Conservation (phyloP, 176 grass and related monocot species). For the Aegilops bicornis region DNA sequence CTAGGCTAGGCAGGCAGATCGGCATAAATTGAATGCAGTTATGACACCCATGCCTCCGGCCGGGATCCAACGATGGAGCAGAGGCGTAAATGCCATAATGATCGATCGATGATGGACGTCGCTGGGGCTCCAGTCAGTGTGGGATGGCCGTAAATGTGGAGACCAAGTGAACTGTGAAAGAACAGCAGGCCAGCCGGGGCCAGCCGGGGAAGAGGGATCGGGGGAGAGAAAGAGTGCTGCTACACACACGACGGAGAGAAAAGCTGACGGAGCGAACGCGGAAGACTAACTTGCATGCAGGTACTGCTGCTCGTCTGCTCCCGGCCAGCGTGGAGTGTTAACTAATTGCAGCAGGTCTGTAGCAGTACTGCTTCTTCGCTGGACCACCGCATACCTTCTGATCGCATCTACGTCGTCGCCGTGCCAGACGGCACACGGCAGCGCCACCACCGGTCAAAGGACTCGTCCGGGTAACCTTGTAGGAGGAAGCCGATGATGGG, state of each 20-base stretch:
- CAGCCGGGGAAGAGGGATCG: too few species aligned
- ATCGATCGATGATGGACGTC: not conserved
- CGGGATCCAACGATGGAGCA: not conserved
- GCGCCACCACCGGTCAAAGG: not conserved
- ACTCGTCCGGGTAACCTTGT: too few species aligned
- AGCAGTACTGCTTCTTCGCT: not conserved
- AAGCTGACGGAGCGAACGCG: not conserved
- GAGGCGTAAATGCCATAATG: slow-evolving; percentile 15
- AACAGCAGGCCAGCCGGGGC: not conserved
- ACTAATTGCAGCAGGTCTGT: not conserved
- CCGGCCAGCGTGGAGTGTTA: not conserved
- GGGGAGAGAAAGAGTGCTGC: not conserved
- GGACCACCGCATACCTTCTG: not conserved
- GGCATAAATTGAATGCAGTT: not conserved
- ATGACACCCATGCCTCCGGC: not conserved
- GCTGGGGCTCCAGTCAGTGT: not conserved
- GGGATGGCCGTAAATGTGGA: not conserved
- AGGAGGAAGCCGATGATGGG: too few species aligned
- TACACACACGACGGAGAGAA: too few species aligned
- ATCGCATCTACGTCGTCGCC: not conserved
- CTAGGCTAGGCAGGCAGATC: not conserved
- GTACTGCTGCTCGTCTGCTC: not conserved
- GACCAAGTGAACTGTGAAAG: not conserved
- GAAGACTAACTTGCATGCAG: not conserved
- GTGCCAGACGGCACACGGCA: not conserved